Evolutionary conservation across 2,329 filamentous ascomycete species (phyloP), one percentile per base, ranked within the genome.

Genomic region (Hypoxylon sp.): DNA sequence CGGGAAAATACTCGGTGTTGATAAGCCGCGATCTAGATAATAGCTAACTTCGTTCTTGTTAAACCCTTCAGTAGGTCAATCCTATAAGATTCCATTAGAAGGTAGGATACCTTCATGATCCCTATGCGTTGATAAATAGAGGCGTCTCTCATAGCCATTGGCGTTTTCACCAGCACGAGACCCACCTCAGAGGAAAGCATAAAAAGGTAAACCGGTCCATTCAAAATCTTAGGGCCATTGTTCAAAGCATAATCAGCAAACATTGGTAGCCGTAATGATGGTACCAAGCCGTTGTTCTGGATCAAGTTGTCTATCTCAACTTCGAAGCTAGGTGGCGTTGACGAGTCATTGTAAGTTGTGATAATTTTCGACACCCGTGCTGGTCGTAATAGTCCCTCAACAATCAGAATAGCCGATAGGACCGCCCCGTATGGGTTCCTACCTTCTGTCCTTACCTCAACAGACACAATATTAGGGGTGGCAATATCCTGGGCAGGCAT

Each of bases 161-260:
- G n/a, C n/a, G 38, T 41, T 19, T 41, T 41, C 5, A 17, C 3
- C n/a, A 41, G 38, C 6, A 41, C 38, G 38, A 41, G 38, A 41
- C 14, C 38, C 19, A 41, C 38, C n/a, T 41, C 38, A n/a, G 38
- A 41, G n/a, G 38, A 41, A 19, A 41, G 38, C 38, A 41, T 41
- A n/a, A 41, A 41, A 19, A 41, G 38, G 38, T 17, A n/a, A 41
- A 41, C 38, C n/a, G 5, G 17, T 7, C 38, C 38, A 17, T 41
- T 19, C 11, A 14, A n/a, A 9, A 30, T 30, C 28, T 30, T 9
- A 30, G 28, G 28, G 28, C 6, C 28, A 9, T 30, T 30, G 28
- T 41, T 19, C n/a, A 41, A 41, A 41, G 17, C 14, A n/a, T 19
- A 41, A 41, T 41, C 38, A 17, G 38, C 38, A n/a, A 41, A 41